Percentiles rank a stretch among this genome's conserved stretches.
These are phyloP conservation scores for Eutrema salsugineum DNA, from an alignment of 441 rosid species.

Conservation along the genomic window DNA sequence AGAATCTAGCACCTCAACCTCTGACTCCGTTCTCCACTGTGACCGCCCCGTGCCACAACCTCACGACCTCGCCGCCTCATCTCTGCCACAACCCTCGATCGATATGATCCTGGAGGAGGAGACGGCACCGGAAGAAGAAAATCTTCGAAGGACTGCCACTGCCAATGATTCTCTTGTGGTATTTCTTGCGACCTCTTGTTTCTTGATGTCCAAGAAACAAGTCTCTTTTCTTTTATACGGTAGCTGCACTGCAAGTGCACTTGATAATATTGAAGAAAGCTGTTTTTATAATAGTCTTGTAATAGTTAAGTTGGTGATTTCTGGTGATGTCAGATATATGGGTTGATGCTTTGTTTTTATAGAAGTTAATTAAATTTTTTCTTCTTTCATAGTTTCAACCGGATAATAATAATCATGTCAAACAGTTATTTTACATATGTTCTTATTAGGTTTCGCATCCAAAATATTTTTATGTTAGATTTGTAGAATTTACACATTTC, in stretches of 20 bases:
- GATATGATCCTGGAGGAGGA: constrained; percentile 29
- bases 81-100: constrained; percentile 22
- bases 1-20: neutral
- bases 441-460: neutral
- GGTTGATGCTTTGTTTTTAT: constrained; percentile 4
- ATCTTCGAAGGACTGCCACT: neutral
- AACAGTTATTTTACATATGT: neutral
- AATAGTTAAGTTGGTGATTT: neutral
- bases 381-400: neutral
- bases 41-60: constrained; percentile 7
- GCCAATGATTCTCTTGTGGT: neutral
- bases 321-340: neutral
- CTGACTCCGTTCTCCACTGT: constrained; percentile 20
- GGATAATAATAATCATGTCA: constrained; percentile 17
- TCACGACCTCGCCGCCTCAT: constrained; percentile 16
- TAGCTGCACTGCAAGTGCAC: constrained; percentile 25
- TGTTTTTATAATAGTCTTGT: neutral
- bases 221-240: constrained; percentile 5
- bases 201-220: constrained; percentile 23
- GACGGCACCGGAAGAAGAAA: neutral
- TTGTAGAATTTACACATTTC: too few species aligned
- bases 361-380: neutral
- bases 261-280: constrained; percentile 8
- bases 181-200: constrained; percentile 19
- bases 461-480: neutral